Evolutionary conservation across 2,329 filamentous ascomycete genomes (phyloP).

Genomic region (Pestalotiopsis sp.): DNA sequence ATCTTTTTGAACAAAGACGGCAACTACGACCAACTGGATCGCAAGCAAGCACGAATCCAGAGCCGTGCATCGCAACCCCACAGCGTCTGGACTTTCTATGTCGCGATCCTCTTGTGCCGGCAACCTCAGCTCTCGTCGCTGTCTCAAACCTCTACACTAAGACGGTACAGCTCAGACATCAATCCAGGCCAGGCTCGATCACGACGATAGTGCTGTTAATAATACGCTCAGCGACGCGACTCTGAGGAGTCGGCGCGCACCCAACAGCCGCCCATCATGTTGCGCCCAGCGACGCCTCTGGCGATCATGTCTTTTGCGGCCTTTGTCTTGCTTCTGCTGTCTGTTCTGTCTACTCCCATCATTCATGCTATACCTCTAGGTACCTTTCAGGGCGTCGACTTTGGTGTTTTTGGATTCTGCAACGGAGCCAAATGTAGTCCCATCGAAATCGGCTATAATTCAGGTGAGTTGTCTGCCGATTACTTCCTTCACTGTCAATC

Average conservation of each 20-base stretch:
- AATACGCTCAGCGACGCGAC: slow-evolving; percentile 26
- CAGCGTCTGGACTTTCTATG: slow-evolving; percentile 1
- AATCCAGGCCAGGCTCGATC: neutral
- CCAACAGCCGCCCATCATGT: slow-evolving; percentile 58
- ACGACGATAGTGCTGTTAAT: neutral
- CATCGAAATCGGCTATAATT: slow-evolving; percentile 83
- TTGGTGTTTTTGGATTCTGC: slow-evolving; percentile 94
- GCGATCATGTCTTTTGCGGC: slow-evolving; percentile 82
- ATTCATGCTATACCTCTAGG: slow-evolving; percentile 84
- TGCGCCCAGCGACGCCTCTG: slow-evolving; percentile 91
- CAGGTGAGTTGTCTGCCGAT: slow-evolving; percentile 58
- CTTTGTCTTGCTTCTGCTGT: slow-evolving; percentile 82
- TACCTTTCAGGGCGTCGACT: slow-evolving; percentile 73
- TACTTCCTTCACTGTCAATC: neutral
- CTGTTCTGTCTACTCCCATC: slow-evolving; percentile 89
- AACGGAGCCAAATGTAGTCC: slow-evolving; percentile 65
- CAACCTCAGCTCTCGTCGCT: neutral
- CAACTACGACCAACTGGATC: neutral
- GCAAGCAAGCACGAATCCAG: neutral
- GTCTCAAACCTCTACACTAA: slow-evolving; percentile 1
- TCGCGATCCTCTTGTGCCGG: neutral
- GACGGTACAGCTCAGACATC: neutral
- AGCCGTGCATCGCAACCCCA: neutral
- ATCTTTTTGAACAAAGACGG: neutral
- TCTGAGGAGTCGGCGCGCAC: slow-evolving; percentile 33